Evolutionary conservation across 306 rosid species (phyloP), one percentile per base, ranked within the genome.

Genomic region (Oemleria cerasiformis): DNA sequence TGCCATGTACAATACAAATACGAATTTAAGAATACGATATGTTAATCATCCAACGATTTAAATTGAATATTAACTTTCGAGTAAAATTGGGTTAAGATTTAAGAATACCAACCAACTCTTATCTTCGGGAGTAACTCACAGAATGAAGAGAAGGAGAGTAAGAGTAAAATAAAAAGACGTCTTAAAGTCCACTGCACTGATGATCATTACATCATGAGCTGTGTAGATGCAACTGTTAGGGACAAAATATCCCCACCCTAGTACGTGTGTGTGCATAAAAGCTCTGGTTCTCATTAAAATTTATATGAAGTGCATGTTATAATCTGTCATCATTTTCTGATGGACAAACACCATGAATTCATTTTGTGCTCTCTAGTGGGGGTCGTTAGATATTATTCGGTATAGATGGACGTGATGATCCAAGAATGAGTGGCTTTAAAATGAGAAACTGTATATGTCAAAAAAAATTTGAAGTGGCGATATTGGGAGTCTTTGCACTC

Each of bases 311-410:
- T 36, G 5, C 15, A 21, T 34, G 54, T n/a, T 39, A 17, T 57
- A 25, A 40, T 61, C 15, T 41, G 4, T 63, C 45, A 54, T 76
- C 16, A 69, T 70, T 62, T 43, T 63, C 43, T 36, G 19, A 5
- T 41, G 19, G 75, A 77, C 71, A 62, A 76, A 14, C 71, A 15
- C 65, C 71, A 70, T 16, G 5, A 30, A 19, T 19, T 34, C 44
- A 48, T 48, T 70, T 63, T 54, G 67, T 25, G 30, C 30, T 25
- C 30, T 25, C 30, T 16, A 3, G 38, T 51, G 38, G 67, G 9
- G 67, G 67, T 41, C 5, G 38, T 40, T n/a, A 40, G 17, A 63
- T 9, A 40, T n/a, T n/a, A 36, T 21, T 13, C 5, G 8, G 21
- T 15, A 8, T 58, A 7, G 42, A 13, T 20, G 61, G 5, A 58